Percentiles rank a stretch among this genome's conserved stretches.
Evolutionary conservation across 345 rosid species (phyloP).

Genomic region (Linum usitatissimum): DNA sequence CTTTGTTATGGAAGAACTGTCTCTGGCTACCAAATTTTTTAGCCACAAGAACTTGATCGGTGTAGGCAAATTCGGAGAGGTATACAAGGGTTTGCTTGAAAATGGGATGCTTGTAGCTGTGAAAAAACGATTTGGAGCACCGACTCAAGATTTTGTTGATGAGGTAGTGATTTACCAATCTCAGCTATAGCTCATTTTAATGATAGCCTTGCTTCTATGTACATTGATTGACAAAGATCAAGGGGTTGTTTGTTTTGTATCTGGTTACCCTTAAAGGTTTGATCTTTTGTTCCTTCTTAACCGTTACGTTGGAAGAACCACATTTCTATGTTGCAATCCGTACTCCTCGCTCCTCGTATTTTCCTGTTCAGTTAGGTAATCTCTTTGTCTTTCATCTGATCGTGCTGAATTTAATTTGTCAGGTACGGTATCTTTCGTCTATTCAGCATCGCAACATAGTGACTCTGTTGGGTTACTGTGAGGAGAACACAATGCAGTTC

Average conservation of each 20-base stretch:
- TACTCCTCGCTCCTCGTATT: too few species aligned
- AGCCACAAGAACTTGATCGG: constrained; percentile 68
- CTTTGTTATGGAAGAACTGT: constrained; percentile 76
- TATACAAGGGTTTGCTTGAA: constrained; percentile 83
- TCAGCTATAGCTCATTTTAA: neutral
- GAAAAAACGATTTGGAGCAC: constrained; percentile 62
- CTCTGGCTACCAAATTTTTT: constrained; percentile 71
- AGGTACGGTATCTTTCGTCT: constrained; percentile 79
- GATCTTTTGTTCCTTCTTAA: too few species aligned
- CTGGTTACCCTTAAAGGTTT: too few species aligned
- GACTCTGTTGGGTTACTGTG: constrained; percentile 81
- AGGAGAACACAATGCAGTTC: constrained; percentile 67
- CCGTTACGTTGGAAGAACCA: too few species aligned
- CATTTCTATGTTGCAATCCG: too few species aligned
- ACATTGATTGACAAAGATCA: too few species aligned
- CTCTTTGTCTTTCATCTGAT: constrained; percentile 12
- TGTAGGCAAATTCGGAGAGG: constrained; percentile 80
- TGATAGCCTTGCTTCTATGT: neutral
- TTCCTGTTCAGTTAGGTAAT: neutral
- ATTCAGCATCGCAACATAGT: constrained; percentile 84
- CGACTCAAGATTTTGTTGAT: constrained; percentile 65
- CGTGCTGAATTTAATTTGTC: constrained; percentile 16
- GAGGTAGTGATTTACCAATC: constrained; percentile 39
- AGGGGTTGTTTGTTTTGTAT: too few species aligned
- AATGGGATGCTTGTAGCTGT: constrained; percentile 87